Evolutionary conservation across 2,329 filamentous ascomycete genomes (phyloP).

Genomic region (Monascus ruber): DNA sequence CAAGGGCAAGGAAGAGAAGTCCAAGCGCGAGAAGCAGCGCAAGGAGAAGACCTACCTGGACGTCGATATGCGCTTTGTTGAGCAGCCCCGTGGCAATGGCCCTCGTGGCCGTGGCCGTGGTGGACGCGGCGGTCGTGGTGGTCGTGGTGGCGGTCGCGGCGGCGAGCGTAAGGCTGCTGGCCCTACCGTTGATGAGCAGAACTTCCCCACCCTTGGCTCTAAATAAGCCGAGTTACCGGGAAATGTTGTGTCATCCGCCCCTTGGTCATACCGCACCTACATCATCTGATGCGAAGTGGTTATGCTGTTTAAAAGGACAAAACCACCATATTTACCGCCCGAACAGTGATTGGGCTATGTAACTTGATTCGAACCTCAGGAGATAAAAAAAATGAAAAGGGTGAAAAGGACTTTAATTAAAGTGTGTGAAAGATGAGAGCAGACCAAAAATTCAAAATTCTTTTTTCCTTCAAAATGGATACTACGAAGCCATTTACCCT

Average conservation of each 20-base stretch:
- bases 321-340: too few relatives aligned
- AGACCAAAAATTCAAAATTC: too few relatives aligned
- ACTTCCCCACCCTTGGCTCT: constrained; percentile 34
- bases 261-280: background rate
- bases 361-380: background rate
- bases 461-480: too few relatives aligned
- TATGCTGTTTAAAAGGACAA: too few relatives aligned
- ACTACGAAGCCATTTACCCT: too few relatives aligned
- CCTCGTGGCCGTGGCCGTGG: constrained; percentile 38
- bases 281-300: background rate
- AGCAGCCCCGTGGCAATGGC: constrained; percentile 45
- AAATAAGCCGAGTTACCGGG: constrained; percentile 20
- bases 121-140: constrained; percentile 33
- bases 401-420: too few relatives aligned
- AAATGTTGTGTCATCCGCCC: background rate
- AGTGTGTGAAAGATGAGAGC: too few relatives aligned
- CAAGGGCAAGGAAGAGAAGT: constrained; percentile 61
- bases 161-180: constrained; percentile 12
- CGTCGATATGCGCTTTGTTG: constrained; percentile 73
- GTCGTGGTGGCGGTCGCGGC: constrained; percentile 5
- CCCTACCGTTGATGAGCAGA: constrained; percentile 33
- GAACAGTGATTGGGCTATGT: too few relatives aligned
- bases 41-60: constrained; percentile 85
- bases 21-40: constrained; percentile 71
- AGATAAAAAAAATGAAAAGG: background rate